These are phyloP conservation scores for Salicornia ramosissima DNA, from an alignment of 148 eudicot species.

Conservation along the genomic window DNA sequence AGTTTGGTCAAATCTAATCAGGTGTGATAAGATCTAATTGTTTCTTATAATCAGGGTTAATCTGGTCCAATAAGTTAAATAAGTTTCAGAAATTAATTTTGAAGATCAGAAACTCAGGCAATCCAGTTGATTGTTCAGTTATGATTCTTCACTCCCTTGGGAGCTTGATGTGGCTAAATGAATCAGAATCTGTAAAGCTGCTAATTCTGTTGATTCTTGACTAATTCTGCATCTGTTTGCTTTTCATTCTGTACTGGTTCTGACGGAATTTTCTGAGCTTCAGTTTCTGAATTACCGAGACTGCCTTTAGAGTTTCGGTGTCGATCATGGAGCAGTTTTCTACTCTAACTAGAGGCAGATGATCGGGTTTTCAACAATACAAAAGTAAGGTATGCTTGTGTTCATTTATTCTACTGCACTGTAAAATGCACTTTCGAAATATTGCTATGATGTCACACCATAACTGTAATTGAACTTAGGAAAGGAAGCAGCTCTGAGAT, in stretches of 20 bases:
- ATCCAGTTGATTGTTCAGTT: constrained; percentile 41
- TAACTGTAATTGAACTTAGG: constrained; percentile 20
- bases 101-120: constrained; percentile 13
- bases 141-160: constrained; percentile 51
- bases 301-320: too few species aligned
- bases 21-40: too few species aligned
- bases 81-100: too few species aligned
- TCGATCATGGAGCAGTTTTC: constrained; percentile 18
- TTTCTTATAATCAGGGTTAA: too few species aligned
- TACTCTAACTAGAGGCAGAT: constrained; percentile 6
- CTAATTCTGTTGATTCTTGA: constrained; percentile 31
- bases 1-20: too few species aligned
- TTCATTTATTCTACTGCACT: not conserved
- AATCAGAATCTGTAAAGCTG: constrained; percentile 27
- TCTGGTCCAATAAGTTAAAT: too few species aligned
- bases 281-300: constrained; percentile 11
- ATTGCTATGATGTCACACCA: too few species aligned
- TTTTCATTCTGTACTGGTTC: constrained; percentile 26
- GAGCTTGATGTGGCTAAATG: constrained; percentile 50
- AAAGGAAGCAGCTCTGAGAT: constrained; percentile 28
- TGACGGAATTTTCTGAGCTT: constrained; percentile 31
- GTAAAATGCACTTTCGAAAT: too few species aligned
- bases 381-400: constrained; percentile 22
- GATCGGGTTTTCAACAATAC: constrained; percentile 23
- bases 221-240: constrained; percentile 40